These are phyloP conservation scores for Fusarium sp. DNA, from an alignment of 2,329 filamentous ascomycete species.

Conservation along the genomic window DNA sequence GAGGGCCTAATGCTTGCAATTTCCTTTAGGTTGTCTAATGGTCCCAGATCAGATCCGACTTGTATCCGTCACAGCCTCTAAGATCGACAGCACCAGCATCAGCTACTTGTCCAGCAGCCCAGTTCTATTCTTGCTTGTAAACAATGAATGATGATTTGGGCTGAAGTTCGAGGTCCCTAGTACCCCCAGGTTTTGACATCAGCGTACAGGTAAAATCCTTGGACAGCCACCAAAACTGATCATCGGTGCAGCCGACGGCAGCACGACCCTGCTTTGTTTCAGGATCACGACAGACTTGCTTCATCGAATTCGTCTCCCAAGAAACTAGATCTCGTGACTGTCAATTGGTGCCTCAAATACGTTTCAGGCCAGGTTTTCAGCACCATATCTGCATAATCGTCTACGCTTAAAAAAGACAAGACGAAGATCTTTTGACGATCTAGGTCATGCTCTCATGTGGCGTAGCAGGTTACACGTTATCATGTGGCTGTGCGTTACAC, in stretches of 20 bases:
- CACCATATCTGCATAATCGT: conserved; percentile 1
- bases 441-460: conserved; percentile 23
- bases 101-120: conserved; percentile 35
- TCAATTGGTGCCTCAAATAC: conserved; percentile 26
- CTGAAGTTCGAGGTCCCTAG: conserved; percentile 8
- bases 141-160: conserved; percentile 1
- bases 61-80: conserved; percentile 10
- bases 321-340: background rate
- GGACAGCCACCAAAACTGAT: conserved; percentile 18
- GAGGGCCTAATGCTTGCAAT: conserved; percentile 10
- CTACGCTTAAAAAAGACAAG: background rate
- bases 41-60: background rate
- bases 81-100: conserved; percentile 26
- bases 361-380: conserved; percentile 27
- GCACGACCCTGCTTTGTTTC: conserved; percentile 27
- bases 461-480: conserved; percentile 14
- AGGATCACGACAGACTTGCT: conserved; percentile 22
- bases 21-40: background rate
- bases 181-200: conserved; percentile 18
- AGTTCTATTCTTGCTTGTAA: conserved; percentile 36
- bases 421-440: conserved; percentile 2
- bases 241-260: conserved; percentile 13
- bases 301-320: conserved; percentile 15
- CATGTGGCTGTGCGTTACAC: conserved; percentile 21
- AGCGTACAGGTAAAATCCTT: conserved; percentile 23